Evolutionary conservation across 306 rosid species (phyloP), one percentile per base, ranked within the genome.

Genomic region (Datisca glomerata): DNA sequence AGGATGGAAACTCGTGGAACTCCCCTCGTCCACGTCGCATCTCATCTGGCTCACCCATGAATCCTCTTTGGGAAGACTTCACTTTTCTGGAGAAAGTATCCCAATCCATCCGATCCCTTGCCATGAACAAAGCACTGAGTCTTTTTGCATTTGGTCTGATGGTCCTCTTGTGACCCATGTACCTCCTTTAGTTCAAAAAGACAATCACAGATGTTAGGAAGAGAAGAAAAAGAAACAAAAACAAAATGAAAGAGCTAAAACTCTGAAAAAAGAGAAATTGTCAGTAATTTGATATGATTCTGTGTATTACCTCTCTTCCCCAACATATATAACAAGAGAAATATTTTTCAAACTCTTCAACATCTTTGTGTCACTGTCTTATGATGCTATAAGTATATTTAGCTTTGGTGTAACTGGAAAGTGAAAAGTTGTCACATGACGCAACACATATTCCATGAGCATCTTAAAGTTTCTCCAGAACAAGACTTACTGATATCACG

Each of bases 31-130:
- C 92, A 6, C 69, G 84, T 64, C 54, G 78, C 74, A 75, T 65
- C 68, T 85, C 95, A 9, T 69, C 84, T 4, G 98, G 98, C 49
- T 91, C 96, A 41, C 98, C 98, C 98, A 84, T 84, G 82, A 80
- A 91, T 58, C 87, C 95, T 59, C 86, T 65, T 50, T 85, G 95
- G 61, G 69, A 57, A 15, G 80, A 66, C 63, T 71, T 80, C n/a
- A 85, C 81, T 73, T 76, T 85, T 57, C 56, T 56, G 12, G 87
- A 28, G 42, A 80, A 85, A 27, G 74, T 68, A 49, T 76, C 84
- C 98, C 96, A 91, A 33, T 64, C 75, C 92, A 84, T 84, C 68
- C 61, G 25, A 35, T 66, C 74, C 72, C 92, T 72, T 22, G 75
- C 75, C 81, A 62, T 78, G 49, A 91, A 69, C 59, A 91, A 53